Evolutionary conservation across 2,329 filamentous ascomycete genomes (phyloP), one percentile per base, ranked within the genome.

Genomic region (Geosmithia flava): DNA sequence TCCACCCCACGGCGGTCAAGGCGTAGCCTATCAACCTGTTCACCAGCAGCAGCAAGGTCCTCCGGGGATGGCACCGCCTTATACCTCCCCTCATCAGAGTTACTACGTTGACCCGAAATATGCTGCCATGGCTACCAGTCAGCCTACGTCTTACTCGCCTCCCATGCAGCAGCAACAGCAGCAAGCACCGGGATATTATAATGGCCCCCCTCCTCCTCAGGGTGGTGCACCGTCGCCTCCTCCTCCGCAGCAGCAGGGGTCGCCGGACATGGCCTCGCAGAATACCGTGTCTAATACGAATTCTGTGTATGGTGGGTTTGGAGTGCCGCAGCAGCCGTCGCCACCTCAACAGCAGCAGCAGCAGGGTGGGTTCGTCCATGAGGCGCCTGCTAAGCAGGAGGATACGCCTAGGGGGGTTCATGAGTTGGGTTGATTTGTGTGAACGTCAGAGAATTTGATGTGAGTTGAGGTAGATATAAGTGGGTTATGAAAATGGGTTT

Each of bases 341-440:
- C 23, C 23, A 8, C 23, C 23, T 4, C 23, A 4, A 8, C 23
- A 27, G 23, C 20, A 42, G 20, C 37, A n/a, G 23, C 56, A 58
- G 37, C 56, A 57, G 13, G 45, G 50, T 5, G 53, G 43, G 3
- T 41, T 57, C 3, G 60, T 68, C 20, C 58, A 69, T 49, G 68
- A 71, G 56, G 67, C 65, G 1, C 61, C 63, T 20, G 59, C 60
- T 1, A 60, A 62, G 17, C 55, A 53, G 4, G 56, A 62, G 13
- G 64, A 66, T 10, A 56, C 65, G 44, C 64, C 67, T 8, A 66
- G 67, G 2, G 55, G 69, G 48, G 64, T 69, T 49, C 66, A 70
- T 42, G 68, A 71, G 58, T 51, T 71, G 54, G 59, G 54, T 13
- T 68, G 37, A 41, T 27, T 7, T 44, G 20, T 27, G 23, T 27